phyloP scores from a whole-genome alignment of 768 basidiomycete genomes.

The Lactarius tabidus region DNA sequence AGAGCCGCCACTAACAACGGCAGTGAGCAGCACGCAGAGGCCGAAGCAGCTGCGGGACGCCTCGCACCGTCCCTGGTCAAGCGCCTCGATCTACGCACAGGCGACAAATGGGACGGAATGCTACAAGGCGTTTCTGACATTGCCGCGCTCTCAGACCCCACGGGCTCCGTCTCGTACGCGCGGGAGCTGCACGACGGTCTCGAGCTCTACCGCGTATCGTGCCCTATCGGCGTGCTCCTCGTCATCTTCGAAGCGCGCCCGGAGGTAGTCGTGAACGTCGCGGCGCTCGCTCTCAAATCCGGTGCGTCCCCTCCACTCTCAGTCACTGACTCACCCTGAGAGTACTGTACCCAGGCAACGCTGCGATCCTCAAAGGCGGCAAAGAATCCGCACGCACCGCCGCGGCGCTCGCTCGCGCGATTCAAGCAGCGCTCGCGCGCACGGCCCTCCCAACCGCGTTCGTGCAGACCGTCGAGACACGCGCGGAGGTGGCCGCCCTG shows the following conservation, averaged over 20 bases:
- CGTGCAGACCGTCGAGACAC: constrained; percentile 88
- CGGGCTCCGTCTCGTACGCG: constrained; percentile 85
- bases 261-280: constrained; percentile 98
- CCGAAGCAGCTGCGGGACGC: constrained; percentile 59
- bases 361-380: constrained; percentile 95
- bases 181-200: constrained; percentile 80
- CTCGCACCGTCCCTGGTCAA: constrained; percentile 84
- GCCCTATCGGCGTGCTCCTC: constrained; percentile 92
- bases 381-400: constrained; percentile 88
- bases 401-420: constrained; percentile 68
- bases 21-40: constrained; percentile 74
- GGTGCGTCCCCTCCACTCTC: constrained; percentile 42
- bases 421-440: constrained; percentile 67
- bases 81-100: constrained; percentile 71
- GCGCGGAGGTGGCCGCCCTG: constrained; percentile 84
- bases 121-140: constrained; percentile 87
- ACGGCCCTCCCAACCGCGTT: constrained; percentile 74
- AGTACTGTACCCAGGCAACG: constrained; percentile 65
- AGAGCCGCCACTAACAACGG: not conserved
- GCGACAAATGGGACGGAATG: constrained; percentile 94
- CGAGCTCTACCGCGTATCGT: constrained; percentile 89
- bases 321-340: not conserved
- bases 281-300: constrained; percentile 93
- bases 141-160: constrained; percentile 80
- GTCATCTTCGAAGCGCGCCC: constrained; percentile 97